Base-by-base conservation (phyloP, 2,329 filamentous ascomycete species). In the Ophiostoma tasmaniense region DNA sequence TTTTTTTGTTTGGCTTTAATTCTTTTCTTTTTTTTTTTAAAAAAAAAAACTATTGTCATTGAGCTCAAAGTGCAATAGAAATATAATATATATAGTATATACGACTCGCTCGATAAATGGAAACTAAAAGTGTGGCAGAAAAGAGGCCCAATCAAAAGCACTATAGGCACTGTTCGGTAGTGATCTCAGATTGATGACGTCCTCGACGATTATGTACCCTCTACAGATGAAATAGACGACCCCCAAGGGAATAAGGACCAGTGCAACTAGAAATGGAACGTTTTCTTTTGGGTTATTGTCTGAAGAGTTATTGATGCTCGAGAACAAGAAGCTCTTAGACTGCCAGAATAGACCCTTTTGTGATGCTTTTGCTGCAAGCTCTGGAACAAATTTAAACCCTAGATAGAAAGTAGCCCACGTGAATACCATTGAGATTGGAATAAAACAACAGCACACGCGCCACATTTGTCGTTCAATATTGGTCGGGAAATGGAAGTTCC, bases 401-500 rank as follows among this genome's bases (percentile, higher is more conserved):
- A 14, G 20, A 30, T 35, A 62, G 17, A 62, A 14, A 5, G 10
- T 17, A 22, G n/a, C 14, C 59, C 59, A 62, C 5, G 59, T 62
- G 14, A 25, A 35, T 8, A n/a, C 14, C 30, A 62, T 62, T 5
- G 59, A 62, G 28, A 25, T 17, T 8, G 17, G 2, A 22, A 55
- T 59, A 14, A 22, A 67, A 35, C 45, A 67, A 5, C 28, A 28
- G 8, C 45, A 37, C 10, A 17, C 14, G n/a, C 30, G 45, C 50
- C 45, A 59, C 3, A 59, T 6, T 17, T 59, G 30, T 2, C 45
- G 66, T 52, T 67, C 66, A 2, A 55, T 42, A 33, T 25, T 11
- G 33, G n/a, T 67, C 1, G 66, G 66, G 35, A 67, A 67, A 50
- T 67, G 66, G 22, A 67, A 67, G n/a, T 42, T 25, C 66, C 66